Base-by-base conservation (phyloP, 768 basidiomycete genomes). In the Podaxis sp. region DNA sequence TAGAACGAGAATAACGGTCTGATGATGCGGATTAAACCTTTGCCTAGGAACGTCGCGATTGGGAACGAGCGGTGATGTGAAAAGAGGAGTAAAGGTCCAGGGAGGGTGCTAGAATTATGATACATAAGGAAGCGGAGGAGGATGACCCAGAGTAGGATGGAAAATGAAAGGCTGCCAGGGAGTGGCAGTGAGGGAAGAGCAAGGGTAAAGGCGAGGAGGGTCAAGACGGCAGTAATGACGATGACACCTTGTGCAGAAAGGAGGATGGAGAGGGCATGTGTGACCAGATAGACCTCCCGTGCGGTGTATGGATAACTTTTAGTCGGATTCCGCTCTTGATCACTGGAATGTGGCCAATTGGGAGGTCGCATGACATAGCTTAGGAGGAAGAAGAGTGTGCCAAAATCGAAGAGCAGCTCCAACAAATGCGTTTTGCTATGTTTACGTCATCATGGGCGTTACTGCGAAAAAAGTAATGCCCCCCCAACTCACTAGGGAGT, bases 21-120 rank as follows among this genome's bases (percentile, higher is more conserved):
- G 47, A 80, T 65, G 16, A 78, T 69, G 35, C 69, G 69, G 2
- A 68, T 67, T n/a, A 82, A 61, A 14, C 76, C 74, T 55, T 72
- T 70, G 47, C 64, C 67, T 4, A 86, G 63, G 36, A 85, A 71
- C 11, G 73, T 68, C 1, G 79, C 75, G 9, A 84, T 71, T 2
- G 85, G 83, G 6, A 86, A 65, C n/a, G 69, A 68, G 16, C 63
- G 63, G 1, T 74, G 70, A 21, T 74, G 73, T n/a, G 70, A 68
- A 36, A 81, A 55, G 28, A 85, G 68, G 62, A 78, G 74, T 11
- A 79, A 62, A 9, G 80, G 82, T 61, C 76, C 81, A 4, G 82
- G 81, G 9, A 71, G 35, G 47, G 40, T 53, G 28, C 65, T 57
- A 2, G 82, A 79, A 5, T 79, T 70, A 62, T 84, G 81, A n/a